phyloP scores from a whole-genome alignment of 1,284 basidiomycete genomes.

The Papiliotrema flavescens region DNA sequence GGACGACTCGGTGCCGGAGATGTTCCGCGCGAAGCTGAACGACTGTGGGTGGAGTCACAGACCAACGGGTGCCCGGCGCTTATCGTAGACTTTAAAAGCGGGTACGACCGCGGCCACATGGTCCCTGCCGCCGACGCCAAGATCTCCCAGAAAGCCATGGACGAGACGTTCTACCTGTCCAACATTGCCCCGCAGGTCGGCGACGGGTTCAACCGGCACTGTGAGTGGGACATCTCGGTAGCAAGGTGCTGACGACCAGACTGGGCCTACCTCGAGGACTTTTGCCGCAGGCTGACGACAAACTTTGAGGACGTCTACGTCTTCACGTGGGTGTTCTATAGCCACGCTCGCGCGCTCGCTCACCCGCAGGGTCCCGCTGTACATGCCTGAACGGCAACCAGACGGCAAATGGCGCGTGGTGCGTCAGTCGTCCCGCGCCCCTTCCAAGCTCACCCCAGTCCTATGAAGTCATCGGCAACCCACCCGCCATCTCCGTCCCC shows the following conservation, averaged over 20 bases:
- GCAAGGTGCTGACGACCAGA: conserved; percentile 54
- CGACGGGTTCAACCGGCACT: conserved; percentile 94
- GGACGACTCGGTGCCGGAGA: conserved; percentile 69
- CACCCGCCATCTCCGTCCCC: conserved; percentile 85
- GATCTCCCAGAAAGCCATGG: conserved; percentile 75
- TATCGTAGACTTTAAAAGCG: conserved; percentile 70
- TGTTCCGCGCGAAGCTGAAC: conserved; percentile 78
- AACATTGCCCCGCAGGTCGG: conserved; percentile 99
- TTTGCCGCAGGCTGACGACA: conserved; percentile 82
- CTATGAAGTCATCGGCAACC: conserved; percentile 90
- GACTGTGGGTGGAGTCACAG: conserved; percentile 66
- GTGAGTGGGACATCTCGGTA: conserved; percentile 51
- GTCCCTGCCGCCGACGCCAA: conserved; percentile 98
- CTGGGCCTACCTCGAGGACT: conserved; percentile 96
- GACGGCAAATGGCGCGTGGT: conserved; percentile 96
- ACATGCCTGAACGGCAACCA: conserved; percentile 75
- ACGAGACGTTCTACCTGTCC: conserved; percentile 91
- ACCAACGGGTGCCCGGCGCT: neutral
- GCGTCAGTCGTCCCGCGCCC: conserved; percentile 44
- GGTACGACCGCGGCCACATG: conserved; percentile 98
- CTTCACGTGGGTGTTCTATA: conserved; percentile 61
- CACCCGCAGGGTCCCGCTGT: conserved; percentile 68
- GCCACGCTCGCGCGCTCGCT: neutral
- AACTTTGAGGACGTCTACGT: conserved; percentile 92
- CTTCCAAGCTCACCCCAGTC: conserved; percentile 52